phyloP scores from a whole-genome alignment of 1,139 yeast species.

The Magnusiomyces starmeri region DNA sequence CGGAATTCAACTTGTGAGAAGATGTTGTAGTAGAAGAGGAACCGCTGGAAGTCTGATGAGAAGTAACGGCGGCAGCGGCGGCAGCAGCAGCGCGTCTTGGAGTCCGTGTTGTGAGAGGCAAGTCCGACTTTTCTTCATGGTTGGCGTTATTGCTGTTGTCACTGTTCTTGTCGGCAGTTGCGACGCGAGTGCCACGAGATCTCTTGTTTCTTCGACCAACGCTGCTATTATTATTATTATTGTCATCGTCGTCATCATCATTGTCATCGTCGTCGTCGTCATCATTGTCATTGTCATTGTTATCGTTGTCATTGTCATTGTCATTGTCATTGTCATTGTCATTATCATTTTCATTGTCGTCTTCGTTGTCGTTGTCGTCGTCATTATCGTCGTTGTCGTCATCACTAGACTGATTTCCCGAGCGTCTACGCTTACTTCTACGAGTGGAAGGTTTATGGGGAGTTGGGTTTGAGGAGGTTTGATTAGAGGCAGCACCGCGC shows the following conservation, averaged over 20 bases:
- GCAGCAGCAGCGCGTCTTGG: constrained; percentile 1
- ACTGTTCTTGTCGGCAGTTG: neutral
- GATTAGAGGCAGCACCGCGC: constrained; percentile 4
- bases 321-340: too few relatives aligned
- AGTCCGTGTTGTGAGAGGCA: too few relatives aligned
- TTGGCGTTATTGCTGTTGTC: neutral
- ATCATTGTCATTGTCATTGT: too few relatives aligned
- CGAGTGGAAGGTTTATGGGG: neutral
- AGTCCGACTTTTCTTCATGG: too few relatives aligned
- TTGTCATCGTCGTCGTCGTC: constrained; percentile 7
- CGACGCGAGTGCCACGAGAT: too few relatives aligned
- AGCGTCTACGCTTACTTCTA: neutral
- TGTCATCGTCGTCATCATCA: too few relatives aligned
- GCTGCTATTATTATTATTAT: too few relatives aligned
- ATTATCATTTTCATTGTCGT: too few relatives aligned
- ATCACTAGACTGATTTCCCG: neutral
- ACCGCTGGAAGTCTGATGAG: neutral
- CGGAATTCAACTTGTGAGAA: neutral
- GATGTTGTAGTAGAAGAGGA: neutral
- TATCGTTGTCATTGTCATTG: neutral
- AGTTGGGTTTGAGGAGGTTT: neutral
- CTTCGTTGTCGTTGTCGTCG: constrained; percentile 1
- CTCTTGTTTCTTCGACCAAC: too few relatives aligned
- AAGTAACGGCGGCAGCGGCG: neutral
- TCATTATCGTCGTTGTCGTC: neutral